Evolutionary conservation across 768 basidiomycete species (phyloP).

Genomic region (Rhizopogon vulgaris): DNA sequence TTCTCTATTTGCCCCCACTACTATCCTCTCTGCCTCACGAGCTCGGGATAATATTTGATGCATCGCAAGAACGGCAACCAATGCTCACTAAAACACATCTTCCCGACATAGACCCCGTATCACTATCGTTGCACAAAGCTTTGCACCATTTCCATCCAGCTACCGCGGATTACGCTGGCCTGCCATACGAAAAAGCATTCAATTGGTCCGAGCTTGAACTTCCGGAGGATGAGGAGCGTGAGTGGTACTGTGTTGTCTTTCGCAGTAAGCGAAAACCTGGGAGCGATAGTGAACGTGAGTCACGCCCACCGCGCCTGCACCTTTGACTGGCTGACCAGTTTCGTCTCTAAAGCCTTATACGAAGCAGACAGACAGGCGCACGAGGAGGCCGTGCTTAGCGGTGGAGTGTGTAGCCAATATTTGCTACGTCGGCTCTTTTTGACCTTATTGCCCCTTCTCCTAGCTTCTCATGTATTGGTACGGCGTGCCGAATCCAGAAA

Average conservation of each 20-base stretch:
- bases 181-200: slow-evolving; percentile 72
- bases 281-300: slow-evolving; percentile 61
- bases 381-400: slow-evolving; percentile 86
- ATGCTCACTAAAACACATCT: slow-evolving; percentile 67
- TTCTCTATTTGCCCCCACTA: slow-evolving; percentile 81
- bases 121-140: slow-evolving; percentile 80
- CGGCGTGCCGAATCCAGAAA: slow-evolving; percentile 68
- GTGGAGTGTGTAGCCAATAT: slow-evolving; percentile 52
- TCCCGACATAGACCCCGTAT: slow-evolving; percentile 81
- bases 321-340: background rate
- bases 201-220: slow-evolving; percentile 77
- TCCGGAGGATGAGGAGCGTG: slow-evolving; percentile 65
- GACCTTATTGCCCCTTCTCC: slow-evolving; percentile 3
- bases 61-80: slow-evolving; percentile 31
- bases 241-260: slow-evolving; percentile 94
- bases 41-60: slow-evolving; percentile 21
- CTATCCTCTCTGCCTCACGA: slow-evolving; percentile 66
- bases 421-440: slow-evolving; percentile 1
- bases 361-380: slow-evolving; percentile 84
- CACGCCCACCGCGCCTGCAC: background rate
- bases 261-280: slow-evolving; percentile 68
- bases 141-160: slow-evolving; percentile 69
- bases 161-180: slow-evolving; percentile 52
- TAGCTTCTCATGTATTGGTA: slow-evolving; percentile 93
- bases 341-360: slow-evolving; percentile 57